Percentiles rank a stretch among this genome's conserved stretches.
phyloP scores from a whole-genome alignment of 129 eudicot genomes.

The Lactuca saligna region DNA sequence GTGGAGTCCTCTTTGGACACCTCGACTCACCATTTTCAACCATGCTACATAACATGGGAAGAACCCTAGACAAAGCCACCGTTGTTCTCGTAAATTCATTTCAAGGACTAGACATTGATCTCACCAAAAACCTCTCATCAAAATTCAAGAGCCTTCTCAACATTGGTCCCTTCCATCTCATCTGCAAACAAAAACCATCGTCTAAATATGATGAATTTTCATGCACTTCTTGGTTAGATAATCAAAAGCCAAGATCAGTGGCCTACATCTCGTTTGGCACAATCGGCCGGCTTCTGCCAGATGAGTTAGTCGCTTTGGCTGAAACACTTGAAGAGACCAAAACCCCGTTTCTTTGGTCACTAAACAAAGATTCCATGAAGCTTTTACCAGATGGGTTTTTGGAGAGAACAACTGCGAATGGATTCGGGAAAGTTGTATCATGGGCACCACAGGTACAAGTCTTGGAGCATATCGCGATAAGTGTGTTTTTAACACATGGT shows the following conservation, averaged over 20 bases:
- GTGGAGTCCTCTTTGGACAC: slow-evolving; percentile 46
- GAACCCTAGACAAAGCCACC: slow-evolving; percentile 41
- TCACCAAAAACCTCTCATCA: slow-evolving; percentile 44
- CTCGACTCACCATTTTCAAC: slow-evolving; percentile 45
- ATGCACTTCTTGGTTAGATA: slow-evolving; percentile 56
- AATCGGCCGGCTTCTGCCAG: slow-evolving; percentile 40
- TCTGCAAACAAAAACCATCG: slow-evolving; percentile 19
- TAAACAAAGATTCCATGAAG: slow-evolving; percentile 28
- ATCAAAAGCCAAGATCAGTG: slow-evolving; percentile 40
- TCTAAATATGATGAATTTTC: slow-evolving; percentile 28
- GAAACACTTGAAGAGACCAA: slow-evolving; percentile 46
- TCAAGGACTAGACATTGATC: slow-evolving; percentile 50
- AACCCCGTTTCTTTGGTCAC: slow-evolving; percentile 61
- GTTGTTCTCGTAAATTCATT: slow-evolving; percentile 54
- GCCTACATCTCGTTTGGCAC: slow-evolving; percentile 71
- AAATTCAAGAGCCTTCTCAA: slow-evolving; percentile 37
- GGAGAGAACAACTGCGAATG: slow-evolving; percentile 26
- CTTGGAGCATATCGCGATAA: slow-evolving; percentile 39
- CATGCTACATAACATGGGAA: slow-evolving; percentile 57
- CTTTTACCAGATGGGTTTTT: slow-evolving; percentile 42
- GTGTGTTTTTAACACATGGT: slow-evolving; percentile 54
- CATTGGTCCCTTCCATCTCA: slow-evolving; percentile 53
- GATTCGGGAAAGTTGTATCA: slow-evolving; percentile 50
- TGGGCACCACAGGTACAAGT: slow-evolving; percentile 80
- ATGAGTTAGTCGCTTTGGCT: slow-evolving; percentile 53